Conservation (phyloP, 2,329 filamentous ascomycete genomes). For the Verticillium alfalfae region DNA sequence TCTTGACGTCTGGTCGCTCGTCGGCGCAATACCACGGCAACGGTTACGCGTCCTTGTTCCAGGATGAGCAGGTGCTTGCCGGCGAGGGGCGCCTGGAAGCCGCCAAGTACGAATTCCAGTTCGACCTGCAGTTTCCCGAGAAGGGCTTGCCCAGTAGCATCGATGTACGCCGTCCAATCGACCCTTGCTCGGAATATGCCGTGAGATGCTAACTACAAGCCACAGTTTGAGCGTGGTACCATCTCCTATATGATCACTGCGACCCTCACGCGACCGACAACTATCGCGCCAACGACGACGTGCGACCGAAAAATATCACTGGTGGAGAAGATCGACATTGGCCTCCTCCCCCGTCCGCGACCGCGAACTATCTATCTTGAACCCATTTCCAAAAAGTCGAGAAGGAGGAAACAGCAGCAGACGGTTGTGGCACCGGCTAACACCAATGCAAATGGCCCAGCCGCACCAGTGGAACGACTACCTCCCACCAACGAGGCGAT, state of each 20-base stretch:
- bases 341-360: slow-evolving; percentile 65
- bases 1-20: slow-evolving; percentile 27
- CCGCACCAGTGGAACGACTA: slow-evolving; percentile 36
- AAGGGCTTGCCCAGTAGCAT: slow-evolving; percentile 82
- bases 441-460: slow-evolving; percentile 24
- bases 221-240: slow-evolving; percentile 87
- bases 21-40: slow-evolving; percentile 61
- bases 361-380: slow-evolving; percentile 82
- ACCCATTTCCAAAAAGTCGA: slow-evolving; percentile 68
- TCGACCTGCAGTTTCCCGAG: slow-evolving; percentile 65
- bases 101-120: slow-evolving; percentile 74
- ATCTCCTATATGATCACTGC: slow-evolving; percentile 89
- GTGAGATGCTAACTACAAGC: neutral
- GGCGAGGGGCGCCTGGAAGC: slow-evolving; percentile 71
- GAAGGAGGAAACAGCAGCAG: slow-evolving; percentile 38
- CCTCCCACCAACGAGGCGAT: slow-evolving; percentile 36
- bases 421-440: neutral
- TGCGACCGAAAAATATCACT: slow-evolving; percentile 79
- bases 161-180: slow-evolving; percentile 53
- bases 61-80: slow-evolving; percentile 75
- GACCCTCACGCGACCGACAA: slow-evolving; percentile 81
- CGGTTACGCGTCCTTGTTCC: slow-evolving; percentile 74
- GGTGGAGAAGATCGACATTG: slow-evolving; percentile 80
- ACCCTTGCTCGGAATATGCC: neutral
- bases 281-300: slow-evolving; percentile 72